Percentiles rank a stretch among this genome's conserved stretches.
Conservation (phyloP, 1,284 basidiomycete species). For the Puccinia polysora region DNA sequence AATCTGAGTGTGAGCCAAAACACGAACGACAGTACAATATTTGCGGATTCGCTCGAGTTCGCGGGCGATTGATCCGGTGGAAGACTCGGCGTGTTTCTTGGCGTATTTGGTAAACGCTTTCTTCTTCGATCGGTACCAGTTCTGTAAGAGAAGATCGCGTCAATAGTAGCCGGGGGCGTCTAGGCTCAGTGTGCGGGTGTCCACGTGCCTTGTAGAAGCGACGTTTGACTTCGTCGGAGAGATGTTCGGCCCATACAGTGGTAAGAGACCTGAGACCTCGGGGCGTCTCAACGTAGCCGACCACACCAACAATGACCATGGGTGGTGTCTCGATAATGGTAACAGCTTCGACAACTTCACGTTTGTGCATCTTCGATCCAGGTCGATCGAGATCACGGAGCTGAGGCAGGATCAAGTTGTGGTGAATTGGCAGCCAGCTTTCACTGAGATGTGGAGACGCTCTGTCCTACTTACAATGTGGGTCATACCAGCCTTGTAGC, state of each 20-base stretch:
- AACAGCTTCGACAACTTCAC: conserved; percentile 97
- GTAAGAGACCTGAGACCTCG: conserved; percentile 85
- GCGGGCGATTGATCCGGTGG: conserved; percentile 76
- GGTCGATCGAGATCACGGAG: conserved; percentile 97
- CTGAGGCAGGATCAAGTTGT: not conserved
- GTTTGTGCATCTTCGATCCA: conserved; percentile 99
- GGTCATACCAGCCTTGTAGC: conserved; percentile 99
- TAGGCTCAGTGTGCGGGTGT: conserved; percentile 43
- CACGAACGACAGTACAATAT: conserved; percentile 99
- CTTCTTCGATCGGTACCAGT: conserved; percentile 99
- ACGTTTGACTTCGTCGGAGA: conserved; percentile 82
- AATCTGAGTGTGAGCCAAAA: conserved; percentile 94
- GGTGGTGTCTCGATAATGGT: conserved; percentile 95
- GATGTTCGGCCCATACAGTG: conserved; percentile 66
- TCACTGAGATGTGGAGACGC: too few species aligned
- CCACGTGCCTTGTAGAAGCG: conserved; percentile 88
- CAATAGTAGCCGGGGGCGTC: too few species aligned
- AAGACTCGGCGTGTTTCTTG: conserved; percentile 84
- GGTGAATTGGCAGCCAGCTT: too few species aligned
- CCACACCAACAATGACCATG: conserved; percentile 94
- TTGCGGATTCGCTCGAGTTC: conserved; percentile 99
- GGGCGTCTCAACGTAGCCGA: conserved; percentile 99
- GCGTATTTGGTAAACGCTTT: conserved; percentile 84
- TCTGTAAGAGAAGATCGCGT: conserved; percentile 55
- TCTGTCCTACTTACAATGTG: conserved; percentile 66